Base-by-base conservation (phyloP, 352 stramenopile genomes). In the Thraustotheca clavata region DNA sequence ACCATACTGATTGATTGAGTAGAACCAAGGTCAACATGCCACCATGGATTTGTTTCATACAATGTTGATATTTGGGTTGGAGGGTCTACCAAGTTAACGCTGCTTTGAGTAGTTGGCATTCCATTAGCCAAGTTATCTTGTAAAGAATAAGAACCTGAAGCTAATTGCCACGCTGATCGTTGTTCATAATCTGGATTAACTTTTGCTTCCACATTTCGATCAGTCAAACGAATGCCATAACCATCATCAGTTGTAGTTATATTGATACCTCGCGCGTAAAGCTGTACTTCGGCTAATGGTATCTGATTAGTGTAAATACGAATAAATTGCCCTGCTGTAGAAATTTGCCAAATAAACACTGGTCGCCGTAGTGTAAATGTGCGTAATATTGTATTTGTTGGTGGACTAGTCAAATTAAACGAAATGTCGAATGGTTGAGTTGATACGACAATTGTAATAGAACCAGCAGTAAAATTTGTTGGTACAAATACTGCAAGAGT, bases 91-190 rank as follows among this genome's bases (percentile, higher is more conserved):
- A 59, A 73, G 0, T 77, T 84, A n/a, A 71, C 86, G 54, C 80
- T 91, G 54, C 80, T 91, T 57, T 89, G 80, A 1, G 67, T 73
- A 6, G 80, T 86, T 1, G 59, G 60, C 80, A 91, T 88, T 0
- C 79, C 71, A 22, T 54, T 11, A 0, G 80, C 82, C 1, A 88
- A 31, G 41, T 91, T 91, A 48, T 86, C 80, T 12, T 69, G 36
- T 60, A 72, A 0, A 71, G 72, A 0, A 67, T 73, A 76, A 75
- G 88, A 27, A 83, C 77, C 0, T 34, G 72, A 46, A 80, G 85
- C 4, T 77, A 38, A 36, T 76, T 62, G 24, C 57, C 57, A 65
- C 38, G 38, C 22, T 2, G 11, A 36, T 27, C 57, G 57, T 27
- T 9, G 2, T 9, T 52, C 43, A 7, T 52, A 34, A 24, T 35